A percentile compares a stretch with the other conserved stretches of the same genome.
These are phyloP conservation scores for Colletotrichum eleusines DNA, from an alignment of 2,329 filamentous ascomycete genomes.

Conservation along the genomic window DNA sequence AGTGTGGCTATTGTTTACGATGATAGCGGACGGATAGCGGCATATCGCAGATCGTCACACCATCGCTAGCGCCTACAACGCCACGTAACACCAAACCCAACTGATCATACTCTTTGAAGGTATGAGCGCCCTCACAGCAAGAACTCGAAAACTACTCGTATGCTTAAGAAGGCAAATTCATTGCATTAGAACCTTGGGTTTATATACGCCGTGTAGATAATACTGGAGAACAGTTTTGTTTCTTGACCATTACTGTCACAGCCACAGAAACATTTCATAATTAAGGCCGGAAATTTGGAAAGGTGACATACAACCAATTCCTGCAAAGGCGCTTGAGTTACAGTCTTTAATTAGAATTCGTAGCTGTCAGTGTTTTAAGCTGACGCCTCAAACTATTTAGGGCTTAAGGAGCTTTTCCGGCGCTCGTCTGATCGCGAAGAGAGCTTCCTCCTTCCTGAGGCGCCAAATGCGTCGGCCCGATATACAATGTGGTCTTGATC, in stretches of 20 bases:
- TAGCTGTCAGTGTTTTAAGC: not conserved
- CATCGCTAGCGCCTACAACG: not conserved
- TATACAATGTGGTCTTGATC: not conserved
- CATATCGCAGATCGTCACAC: not conserved
- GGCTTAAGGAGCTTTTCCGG: not conserved
- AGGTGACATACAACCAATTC: constrained; percentile 10
- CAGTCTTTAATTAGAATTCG: constrained; percentile 8
- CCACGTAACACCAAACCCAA: not conserved
- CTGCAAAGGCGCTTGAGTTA: constrained; percentile 1
- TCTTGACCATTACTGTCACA: not conserved
- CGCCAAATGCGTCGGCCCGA: not conserved
- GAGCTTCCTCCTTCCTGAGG: not conserved
- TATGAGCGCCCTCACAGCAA: constrained; percentile 3
- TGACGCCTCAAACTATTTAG: constrained; percentile 8
- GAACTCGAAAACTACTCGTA: not conserved
- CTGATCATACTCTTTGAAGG: not conserved
- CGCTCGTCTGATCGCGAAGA: not conserved
- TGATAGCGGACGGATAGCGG: not conserved
- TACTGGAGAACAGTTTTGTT: not conserved
- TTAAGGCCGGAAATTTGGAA: constrained; percentile 2
- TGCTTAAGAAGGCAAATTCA: too few species aligned
- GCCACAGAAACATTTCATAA: not conserved
- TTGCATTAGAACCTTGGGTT: too few species aligned
- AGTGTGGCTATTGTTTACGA: not conserved
- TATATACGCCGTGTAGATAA: not conserved